phyloP scores from a whole-genome alignment of 2,329 filamentous ascomycete genomes.

The Paecilomyces sp. region DNA sequence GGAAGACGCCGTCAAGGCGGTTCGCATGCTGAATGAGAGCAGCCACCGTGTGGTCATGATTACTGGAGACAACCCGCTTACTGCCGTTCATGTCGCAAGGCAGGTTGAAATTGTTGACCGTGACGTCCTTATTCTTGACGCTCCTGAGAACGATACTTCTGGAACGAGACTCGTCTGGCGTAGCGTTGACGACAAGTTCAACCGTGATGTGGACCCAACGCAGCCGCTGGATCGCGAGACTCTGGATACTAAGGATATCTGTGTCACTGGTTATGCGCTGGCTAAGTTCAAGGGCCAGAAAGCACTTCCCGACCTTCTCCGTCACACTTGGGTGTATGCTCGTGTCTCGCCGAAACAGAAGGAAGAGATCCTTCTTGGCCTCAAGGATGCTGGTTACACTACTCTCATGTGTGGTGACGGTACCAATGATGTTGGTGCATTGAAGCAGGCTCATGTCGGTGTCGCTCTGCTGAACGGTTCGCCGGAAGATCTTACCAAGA shows the following conservation, averaged over 20 bases:
- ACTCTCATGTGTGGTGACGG: constrained; percentile 98
- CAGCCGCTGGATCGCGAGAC: constrained; percentile 76
- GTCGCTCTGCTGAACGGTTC: constrained; percentile 94
- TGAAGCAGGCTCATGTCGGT: constrained; percentile 97
- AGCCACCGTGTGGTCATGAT: constrained; percentile 99
- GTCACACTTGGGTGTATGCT: constrained; percentile 94
- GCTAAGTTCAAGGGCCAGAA: constrained; percentile 77
- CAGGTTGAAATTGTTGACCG: constrained; percentile 97
- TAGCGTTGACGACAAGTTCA: constrained; percentile 84
- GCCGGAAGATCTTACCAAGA: constrained; percentile 80
- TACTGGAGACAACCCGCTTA: constrained; percentile 94
- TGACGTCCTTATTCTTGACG: constrained; percentile 88
- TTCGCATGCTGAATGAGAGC: constrained; percentile 97
- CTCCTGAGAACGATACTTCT: constrained; percentile 79
- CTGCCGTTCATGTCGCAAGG: constrained; percentile 87
- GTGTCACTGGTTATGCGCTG: constrained; percentile 89
- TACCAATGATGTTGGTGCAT: constrained; percentile 93
- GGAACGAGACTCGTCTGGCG: constrained; percentile 85
- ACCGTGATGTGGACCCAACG: constrained; percentile 76
- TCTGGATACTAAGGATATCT: constrained; percentile 79
- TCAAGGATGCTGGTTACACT: constrained; percentile 95
- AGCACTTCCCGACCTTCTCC: constrained; percentile 69
- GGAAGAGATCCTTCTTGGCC: constrained; percentile 92
- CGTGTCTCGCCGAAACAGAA: constrained; percentile 98
- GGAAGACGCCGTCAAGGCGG: constrained; percentile 87